A percentile compares a stretch with the other conserved stretches of the same genome.
Evolutionary conservation across 345 rosid genomes (phyloP).

Genomic region (Salix caprea): DNA sequence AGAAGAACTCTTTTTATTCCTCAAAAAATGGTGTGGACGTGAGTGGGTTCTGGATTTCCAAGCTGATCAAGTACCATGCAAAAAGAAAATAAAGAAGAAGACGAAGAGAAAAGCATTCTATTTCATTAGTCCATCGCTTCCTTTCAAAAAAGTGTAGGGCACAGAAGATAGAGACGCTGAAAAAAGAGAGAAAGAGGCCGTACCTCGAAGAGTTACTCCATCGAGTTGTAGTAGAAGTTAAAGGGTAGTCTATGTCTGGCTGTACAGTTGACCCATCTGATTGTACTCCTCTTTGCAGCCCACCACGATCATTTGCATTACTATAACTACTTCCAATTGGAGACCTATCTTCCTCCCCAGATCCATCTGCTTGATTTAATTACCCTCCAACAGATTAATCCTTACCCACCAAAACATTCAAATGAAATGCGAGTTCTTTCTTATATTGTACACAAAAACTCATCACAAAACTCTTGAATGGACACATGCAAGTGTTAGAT

Average conservation of each 20-base stretch:
- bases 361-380: slow-evolving; percentile 49
- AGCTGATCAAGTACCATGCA: slow-evolving; percentile 11
- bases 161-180: not conserved
- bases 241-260: slow-evolving; percentile 45
- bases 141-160: not conserved
- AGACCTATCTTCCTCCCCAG: slow-evolving; percentile 67
- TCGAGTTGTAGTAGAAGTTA: slow-evolving; percentile 30
- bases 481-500: not conserved
- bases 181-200: not conserved
- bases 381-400: slow-evolving; percentile 23
- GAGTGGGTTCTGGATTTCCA: slow-evolving; percentile 17
- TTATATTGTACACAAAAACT: not conserved
- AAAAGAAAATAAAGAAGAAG: slow-evolving; percentile 4
- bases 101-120: not conserved
- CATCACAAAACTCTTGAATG: not conserved
- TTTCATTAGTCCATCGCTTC: not conserved
- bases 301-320: slow-evolving; percentile 26
- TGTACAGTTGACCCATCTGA: slow-evolving; percentile 32
- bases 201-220: slow-evolving; percentile 88
- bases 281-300: slow-evolving; percentile 31
- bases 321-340: slow-evolving; percentile 33
- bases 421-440: not conserved
- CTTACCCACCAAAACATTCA: not conserved
- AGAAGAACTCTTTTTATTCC: slow-evolving; percentile 13
- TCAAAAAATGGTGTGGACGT: slow-evolving; percentile 18